Evolutionary conservation across 345 rosid species (phyloP).

Genomic region (Populus simonii): DNA sequence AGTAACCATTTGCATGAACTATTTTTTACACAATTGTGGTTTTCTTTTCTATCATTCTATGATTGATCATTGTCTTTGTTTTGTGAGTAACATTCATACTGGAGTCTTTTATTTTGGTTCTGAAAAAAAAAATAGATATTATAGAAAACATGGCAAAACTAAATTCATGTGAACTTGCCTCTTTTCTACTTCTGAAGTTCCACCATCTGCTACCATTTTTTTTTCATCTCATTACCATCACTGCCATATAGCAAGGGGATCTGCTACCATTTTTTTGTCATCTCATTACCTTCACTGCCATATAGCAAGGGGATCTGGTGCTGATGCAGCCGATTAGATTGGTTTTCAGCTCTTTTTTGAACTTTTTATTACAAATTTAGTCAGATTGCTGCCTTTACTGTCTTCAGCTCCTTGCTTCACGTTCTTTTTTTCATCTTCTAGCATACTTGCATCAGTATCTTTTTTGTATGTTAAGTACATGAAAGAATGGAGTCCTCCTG

Average conservation of each 20-base stretch:
- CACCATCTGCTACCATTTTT: background rate
- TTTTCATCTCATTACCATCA: background rate
- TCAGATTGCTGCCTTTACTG: background rate
- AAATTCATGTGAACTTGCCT: background rate
- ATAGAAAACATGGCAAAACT: background rate
- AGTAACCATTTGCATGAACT: background rate
- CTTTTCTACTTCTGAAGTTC: background rate
- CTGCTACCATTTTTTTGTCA: background rate
- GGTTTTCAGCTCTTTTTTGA: background rate
- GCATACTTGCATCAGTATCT: background rate
- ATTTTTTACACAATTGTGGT: background rate
- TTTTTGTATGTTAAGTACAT: background rate
- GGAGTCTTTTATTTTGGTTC: background rate
- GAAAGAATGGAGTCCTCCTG: background rate
- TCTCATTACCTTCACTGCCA: background rate
- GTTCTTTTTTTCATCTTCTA: background rate
- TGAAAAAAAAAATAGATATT: background rate
- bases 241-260: background rate
- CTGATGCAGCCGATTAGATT: background rate
- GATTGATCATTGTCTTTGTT: background rate
- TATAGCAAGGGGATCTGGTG: background rate
- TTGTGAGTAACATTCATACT: background rate
- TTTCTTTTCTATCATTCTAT: background rate
- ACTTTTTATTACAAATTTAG: background rate
- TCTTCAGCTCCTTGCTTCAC: background rate